Conservation (phyloP, 2,329 filamentous ascomycete species). For the Clonostachys byssicola region DNA sequence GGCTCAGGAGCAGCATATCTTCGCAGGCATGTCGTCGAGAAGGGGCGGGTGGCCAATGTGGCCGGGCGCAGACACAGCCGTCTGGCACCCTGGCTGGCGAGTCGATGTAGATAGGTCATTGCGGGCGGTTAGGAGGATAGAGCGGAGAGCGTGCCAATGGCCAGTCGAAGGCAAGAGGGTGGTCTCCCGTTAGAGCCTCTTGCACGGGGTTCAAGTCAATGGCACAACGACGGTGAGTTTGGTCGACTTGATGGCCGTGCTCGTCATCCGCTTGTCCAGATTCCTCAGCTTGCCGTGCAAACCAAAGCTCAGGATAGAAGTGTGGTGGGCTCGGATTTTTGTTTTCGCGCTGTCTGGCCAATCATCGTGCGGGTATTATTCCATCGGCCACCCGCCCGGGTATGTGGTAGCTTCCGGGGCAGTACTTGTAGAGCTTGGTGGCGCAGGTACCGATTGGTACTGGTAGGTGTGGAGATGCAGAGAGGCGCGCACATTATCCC, state of each 20-base stretch:
- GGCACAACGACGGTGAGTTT: conserved; percentile 1
- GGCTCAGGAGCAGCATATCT: conserved; percentile 53
- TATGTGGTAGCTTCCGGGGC: too few relatives aligned
- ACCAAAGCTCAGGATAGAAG: too few relatives aligned
- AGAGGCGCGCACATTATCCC: too few relatives aligned
- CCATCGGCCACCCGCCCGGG: conserved; percentile 3
- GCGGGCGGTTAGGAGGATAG: conserved; percentile 21
- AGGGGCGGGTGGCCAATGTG: conserved; percentile 41
- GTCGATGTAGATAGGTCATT: conserved; percentile 68
- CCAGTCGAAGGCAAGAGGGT: conserved; percentile 12
- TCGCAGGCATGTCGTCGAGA: conserved; percentile 62
- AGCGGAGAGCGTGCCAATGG: conserved; percentile 17
- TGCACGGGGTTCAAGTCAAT: conserved; percentile 28
- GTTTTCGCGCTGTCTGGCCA: conserved; percentile 19
- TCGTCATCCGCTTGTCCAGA: conserved; percentile 18
- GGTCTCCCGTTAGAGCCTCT: conserved; percentile 25
- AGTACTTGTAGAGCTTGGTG: too few relatives aligned
- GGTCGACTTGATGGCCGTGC: conserved; percentile 20
- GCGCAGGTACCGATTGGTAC: too few relatives aligned
- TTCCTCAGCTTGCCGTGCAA: too few relatives aligned
- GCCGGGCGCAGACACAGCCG: conserved; percentile 54
- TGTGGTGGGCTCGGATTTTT: conserved; percentile 21
- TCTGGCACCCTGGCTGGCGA: conserved; percentile 68
- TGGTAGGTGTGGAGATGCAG: too few relatives aligned
- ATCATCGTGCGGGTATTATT: conserved; percentile 20